Evolutionary conservation across 1,284 basidiomycete species (phyloP), one percentile per base, ranked within the genome.

Genomic region (Melampsora larici-populina): DNA sequence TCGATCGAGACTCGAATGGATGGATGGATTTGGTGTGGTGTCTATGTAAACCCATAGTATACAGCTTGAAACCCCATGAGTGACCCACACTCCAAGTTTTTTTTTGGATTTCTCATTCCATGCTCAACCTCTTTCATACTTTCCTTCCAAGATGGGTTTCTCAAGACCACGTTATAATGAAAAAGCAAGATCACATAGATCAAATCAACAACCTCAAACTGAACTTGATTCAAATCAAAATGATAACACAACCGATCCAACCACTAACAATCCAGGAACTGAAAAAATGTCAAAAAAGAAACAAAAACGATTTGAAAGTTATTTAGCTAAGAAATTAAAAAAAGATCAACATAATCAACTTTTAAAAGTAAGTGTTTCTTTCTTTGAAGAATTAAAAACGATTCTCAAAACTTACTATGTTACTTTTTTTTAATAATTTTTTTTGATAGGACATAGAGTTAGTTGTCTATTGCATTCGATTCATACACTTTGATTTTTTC

Each of bases 241-340:
- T 18, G 62, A 51, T 64, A 49, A 18, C 24, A 21, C 46, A 15
- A 55, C 36, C 17, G 36, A 60, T 60, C 18, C n/a, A n/a, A n/a
- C 36, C 18, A 63, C 13, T 60, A 64, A 49, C 29, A 31, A 21
- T 29, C 24, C 46, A 46, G 49, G 24, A 46, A 72, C 36, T 31
- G 18, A 46, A 55, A 48, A 60, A 24, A 88, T 91, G 85, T 91
- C 88, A 62, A 88, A 86, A 79, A 92, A 91, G 85, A 93, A 91
- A 85, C 90, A 88, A 85, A 92, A 89, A 82, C 86, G 90, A 63
- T 84, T 94, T 13, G 92, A 93, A 80, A 92, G 92, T 81, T 94
- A 92, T 81, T 92, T 94, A 80, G 91, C 68, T 40, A 78, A 78
- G 48, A 69, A 78, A 26, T 70, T 78, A 15, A 78, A 78, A 70